Conservation (phyloP, 2,329 filamentous ascomycete species). For the Talaromyces pinophilus region DNA sequence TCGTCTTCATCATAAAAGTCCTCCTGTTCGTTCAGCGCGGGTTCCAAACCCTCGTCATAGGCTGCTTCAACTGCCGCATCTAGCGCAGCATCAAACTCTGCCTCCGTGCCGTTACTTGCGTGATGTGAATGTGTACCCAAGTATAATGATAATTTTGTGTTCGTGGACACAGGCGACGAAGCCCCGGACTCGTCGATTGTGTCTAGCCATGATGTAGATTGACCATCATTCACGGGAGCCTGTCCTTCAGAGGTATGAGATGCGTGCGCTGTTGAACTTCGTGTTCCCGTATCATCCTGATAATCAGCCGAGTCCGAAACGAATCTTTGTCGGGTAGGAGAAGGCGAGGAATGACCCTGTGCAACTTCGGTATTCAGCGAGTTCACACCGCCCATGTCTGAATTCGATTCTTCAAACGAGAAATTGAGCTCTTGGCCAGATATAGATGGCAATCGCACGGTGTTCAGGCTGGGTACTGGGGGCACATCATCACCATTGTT, state of each 20-base stretch:
- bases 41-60: slow-evolving; percentile 88
- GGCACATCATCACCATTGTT: not conserved
- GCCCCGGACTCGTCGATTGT: slow-evolving; percentile 87
- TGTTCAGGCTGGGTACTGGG: not conserved
- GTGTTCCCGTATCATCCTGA: slow-evolving; percentile 1
- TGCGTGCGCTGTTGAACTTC: slow-evolving; percentile 3
- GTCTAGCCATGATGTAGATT: slow-evolving; percentile 90
- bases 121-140: slow-evolving; percentile 57
- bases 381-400: not conserved
- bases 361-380: not conserved
- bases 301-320: slow-evolving; percentile 45
- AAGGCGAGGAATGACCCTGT: slow-evolving; percentile 64
- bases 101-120: slow-evolving; percentile 72
- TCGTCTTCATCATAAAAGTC: slow-evolving; percentile 27
- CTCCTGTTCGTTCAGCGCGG: slow-evolving; percentile 48
- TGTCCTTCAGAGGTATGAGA: slow-evolving; percentile 12
- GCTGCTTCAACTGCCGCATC: slow-evolving; percentile 95
- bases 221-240: slow-evolving; percentile 64
- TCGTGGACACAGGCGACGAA: slow-evolving; percentile 75
- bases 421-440: slow-evolving; percentile 11
- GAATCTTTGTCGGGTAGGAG: slow-evolving; percentile 64
- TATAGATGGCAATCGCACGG: slow-evolving; percentile 8
- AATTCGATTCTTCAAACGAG: not conserved
- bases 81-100: slow-evolving; percentile 89
- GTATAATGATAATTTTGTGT: slow-evolving; percentile 72